A percentile compares a stretch with the other conserved stretches of the same genome.
Evolutionary conservation across 345 rosid genomes (phyloP).

Genomic region (Arabis hirsuta): DNA sequence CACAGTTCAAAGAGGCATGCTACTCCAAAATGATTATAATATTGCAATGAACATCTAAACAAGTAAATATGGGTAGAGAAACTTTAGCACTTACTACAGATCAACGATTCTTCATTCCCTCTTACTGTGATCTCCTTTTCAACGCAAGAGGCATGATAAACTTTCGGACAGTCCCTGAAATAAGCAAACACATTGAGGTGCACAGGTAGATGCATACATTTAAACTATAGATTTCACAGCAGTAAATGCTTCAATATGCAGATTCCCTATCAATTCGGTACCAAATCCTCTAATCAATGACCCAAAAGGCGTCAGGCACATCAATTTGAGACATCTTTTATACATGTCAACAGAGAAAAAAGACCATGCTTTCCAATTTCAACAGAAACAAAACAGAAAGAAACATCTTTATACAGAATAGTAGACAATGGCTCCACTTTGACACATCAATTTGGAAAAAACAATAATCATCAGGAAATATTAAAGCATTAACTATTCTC

Average conservation of each 20-base stretch:
- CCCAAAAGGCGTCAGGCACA: not conserved
- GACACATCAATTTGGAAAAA: no score
- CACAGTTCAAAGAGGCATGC: no score
- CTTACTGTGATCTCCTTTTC: not conserved
- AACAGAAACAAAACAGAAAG: no score
- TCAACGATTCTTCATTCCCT: slow-evolving; percentile 31
- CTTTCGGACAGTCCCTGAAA: slow-evolving; percentile 45
- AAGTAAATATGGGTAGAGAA: not conserved
- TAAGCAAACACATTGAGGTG: slow-evolving; percentile 16
- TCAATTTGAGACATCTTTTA: no score
- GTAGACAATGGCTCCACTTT: no score
- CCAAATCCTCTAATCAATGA: slow-evolving; percentile 1
- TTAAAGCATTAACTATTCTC: no score
- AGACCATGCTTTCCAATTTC: no score
- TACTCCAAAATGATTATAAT: not conserved
- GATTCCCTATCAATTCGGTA: not conserved
- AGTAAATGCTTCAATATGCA: not conserved
- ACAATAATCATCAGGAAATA: no score
- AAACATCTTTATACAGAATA: no score
- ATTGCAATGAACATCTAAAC: slow-evolving; percentile 4
- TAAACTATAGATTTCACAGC: not conserved
- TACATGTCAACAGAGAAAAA: no score
- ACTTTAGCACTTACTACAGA: slow-evolving; percentile 38
- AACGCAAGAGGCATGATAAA: slow-evolving; percentile 39
- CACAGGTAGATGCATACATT: not conserved